phyloP scores from a whole-genome alignment of 164 flowering plant species.

The Magnolia changhungtana region DNA sequence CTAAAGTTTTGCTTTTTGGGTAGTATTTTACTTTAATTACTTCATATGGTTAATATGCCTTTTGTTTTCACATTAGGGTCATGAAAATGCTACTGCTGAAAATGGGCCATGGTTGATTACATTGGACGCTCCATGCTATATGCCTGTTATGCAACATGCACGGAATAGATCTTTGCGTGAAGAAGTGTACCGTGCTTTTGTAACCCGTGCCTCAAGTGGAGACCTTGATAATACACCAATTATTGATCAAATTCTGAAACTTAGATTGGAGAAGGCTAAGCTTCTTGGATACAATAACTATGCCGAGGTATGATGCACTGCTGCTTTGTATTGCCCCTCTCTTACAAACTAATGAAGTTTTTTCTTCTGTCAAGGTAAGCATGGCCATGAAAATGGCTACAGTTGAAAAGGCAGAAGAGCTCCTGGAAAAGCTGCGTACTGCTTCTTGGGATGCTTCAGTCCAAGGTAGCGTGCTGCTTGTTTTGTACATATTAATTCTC shows the following conservation, averaged over 20 bases:
- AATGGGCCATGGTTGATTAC: slow-evolving; percentile 96
- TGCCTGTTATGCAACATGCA: slow-evolving; percentile 92
- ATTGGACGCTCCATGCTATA: slow-evolving; percentile 85
- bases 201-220: slow-evolving; percentile 83
- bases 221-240: slow-evolving; percentile 82
- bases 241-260: slow-evolving; percentile 80
- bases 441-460: slow-evolving; percentile 93
- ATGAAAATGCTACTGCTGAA: slow-evolving; percentile 89
- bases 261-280: slow-evolving; percentile 89
- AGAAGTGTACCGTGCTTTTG: slow-evolving; percentile 83
- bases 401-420: slow-evolving; percentile 78
- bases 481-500: too few relatives aligned
- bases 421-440: slow-evolving; percentile 75
- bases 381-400: slow-evolving; percentile 98
- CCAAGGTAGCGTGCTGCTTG: slow-evolving; percentile 45
- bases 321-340: not conserved
- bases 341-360: not conserved
- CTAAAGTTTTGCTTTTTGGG: not conserved
- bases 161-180: slow-evolving; percentile 75
- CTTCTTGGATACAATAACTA: slow-evolving; percentile 82
- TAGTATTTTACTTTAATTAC: not conserved
- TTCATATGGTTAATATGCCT: not conserved
- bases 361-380: slow-evolving; percentile 60
- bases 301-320: slow-evolving; percentile 67
- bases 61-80: slow-evolving; percentile 50